Evolutionary conservation across 176 grass and related monocot species (phyloP), one percentile per base, ranked within the genome.

Genomic region (Guadua angustifolia): DNA sequence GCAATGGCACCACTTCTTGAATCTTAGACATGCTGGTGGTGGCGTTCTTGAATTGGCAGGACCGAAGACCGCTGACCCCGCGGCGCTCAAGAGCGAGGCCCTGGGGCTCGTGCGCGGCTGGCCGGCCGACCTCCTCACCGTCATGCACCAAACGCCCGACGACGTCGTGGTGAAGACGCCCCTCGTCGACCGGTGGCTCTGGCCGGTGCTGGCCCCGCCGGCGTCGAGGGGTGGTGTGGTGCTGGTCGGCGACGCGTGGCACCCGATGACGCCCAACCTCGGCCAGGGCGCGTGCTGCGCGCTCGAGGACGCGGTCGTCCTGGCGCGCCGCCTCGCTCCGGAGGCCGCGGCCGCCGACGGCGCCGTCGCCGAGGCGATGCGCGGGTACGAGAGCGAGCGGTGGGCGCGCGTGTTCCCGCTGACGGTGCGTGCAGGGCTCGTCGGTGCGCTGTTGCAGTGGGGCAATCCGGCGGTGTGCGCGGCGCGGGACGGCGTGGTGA

Each of bases 181-280:
- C 19, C 90, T 98, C 19, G 90, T 88, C 6, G 95, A 98, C 87
- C 86, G 95, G 50, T 98, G 92, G 95, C 86, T 98, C 0, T 98
- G 95, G 92, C 95, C 95, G 5, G 89, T 88, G 7, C 45, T 93
- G 15, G 77, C 87, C 13, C 95, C 95, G 2, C 40, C 40, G 5
- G 81, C 92, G 32, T 92, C 89, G 58, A 58, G 22, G 59, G 71
- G 82, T 16, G 84, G 84, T 29, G 92, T 91, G 39, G 95, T 94
- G 56, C 83, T 98, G 42, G 88, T 86, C 7, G 95, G 95, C 26
- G 95, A 98, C 61, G 92, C 92, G 51, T 98, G 95, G 95, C 95
- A 98, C 82, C 95, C 95, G n/a, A 98, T 98, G 95, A 97, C 95
- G 6, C 95, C 95, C 73, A 97, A 97, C 83, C 90, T 97, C 25